Conservation (phyloP, 2,329 filamentous ascomycete species). For the Calycina herbarum region DNA sequence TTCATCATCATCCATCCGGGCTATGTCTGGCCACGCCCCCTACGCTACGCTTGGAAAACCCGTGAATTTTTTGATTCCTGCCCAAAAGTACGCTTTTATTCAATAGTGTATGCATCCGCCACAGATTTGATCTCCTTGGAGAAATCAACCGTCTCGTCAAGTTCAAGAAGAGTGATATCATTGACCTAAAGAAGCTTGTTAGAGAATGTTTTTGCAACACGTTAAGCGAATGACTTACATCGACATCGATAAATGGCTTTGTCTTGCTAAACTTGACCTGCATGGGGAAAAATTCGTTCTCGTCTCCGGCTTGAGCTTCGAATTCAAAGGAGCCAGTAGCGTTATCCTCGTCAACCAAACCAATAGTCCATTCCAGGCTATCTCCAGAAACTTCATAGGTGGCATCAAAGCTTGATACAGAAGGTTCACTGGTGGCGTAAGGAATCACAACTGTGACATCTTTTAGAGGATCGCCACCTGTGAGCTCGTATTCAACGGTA, state of each 20-base stretch:
- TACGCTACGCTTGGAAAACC: conserved; percentile 29
- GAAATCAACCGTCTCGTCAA: conserved; percentile 77
- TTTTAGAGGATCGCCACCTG: conserved; percentile 72
- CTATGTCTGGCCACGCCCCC: conserved; percentile 19
- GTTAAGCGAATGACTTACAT: conserved; percentile 62
- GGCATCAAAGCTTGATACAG: conserved; percentile 89
- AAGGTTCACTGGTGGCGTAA: conserved; percentile 80
- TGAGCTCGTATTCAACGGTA: conserved; percentile 94
- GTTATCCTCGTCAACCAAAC: conserved; percentile 79
- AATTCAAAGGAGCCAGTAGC: conserved; percentile 90
- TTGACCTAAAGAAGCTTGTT: conserved; percentile 53
- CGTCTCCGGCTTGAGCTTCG: conserved; percentile 81
- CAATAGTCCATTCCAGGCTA: conserved; percentile 90
- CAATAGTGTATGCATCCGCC: conserved; percentile 75
- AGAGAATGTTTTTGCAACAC: conserved; percentile 18
- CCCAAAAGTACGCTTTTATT: conserved; percentile 49
- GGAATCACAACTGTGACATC: conserved; percentile 89
- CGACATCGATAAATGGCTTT: conserved; percentile 85
- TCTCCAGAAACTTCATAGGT: conserved; percentile 93
- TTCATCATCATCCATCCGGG: conserved; percentile 20
- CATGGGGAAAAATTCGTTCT: conserved; percentile 99
- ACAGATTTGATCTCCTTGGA: conserved; percentile 78
- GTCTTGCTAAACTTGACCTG: conserved; percentile 84
- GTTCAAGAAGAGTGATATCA: conserved; percentile 69
- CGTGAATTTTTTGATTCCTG: conserved; percentile 27